Base-by-base conservation (phyloP, 495 filamentous ascomycete species). In the Trypethelium eluteriae region DNA sequence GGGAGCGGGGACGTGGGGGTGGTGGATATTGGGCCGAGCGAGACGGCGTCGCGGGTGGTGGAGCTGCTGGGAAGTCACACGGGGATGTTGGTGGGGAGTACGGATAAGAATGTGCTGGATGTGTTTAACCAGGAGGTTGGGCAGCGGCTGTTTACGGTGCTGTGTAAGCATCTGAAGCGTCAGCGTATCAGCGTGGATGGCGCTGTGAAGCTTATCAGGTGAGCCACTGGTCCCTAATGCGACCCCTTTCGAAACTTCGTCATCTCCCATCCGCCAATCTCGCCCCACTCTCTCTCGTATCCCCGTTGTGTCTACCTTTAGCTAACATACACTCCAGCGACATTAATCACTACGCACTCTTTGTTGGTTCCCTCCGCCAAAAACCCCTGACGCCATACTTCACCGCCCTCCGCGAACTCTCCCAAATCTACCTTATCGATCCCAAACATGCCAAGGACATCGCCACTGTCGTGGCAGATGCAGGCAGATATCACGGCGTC, bases 41-140 rank as follows among this genome's bases (percentile, higher is more conserved):
- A 81, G 64, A 93, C 92, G 10, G 93, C 95, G 4, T 79, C 77
- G 53, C 84, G 88, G 35, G 84, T 98, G 18, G 87, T 95, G n/a
- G 85, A 91, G 47, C 84, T 96, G 18, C 89, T 98, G 2, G 84
- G 86, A 32, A 87, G 87, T 18, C 94, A 99, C 74, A 97, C 92
- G 2, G 86, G 83, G 69, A 93, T 99, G 89, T 82, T 99, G 2
- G 82, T 87, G 2, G 94, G 94, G 38, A 93, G 89, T 74, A 96
- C 92, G 2, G 94, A 99, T 74, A 98, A 98, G 78, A 93, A 88
- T 72, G 92, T 96, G 81, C 86, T 99, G 25, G 94, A 99, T 72
- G 94, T 98, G 25, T 99, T 99, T 80, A 96, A 96, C 76, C 92
- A 96, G 78, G 94, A 99, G 79, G 93, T 98, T 38, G 95, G 94